Conservation (phyloP, 2,329 filamentous ascomycete genomes). For the Achaetomium macrosporum region DNA sequence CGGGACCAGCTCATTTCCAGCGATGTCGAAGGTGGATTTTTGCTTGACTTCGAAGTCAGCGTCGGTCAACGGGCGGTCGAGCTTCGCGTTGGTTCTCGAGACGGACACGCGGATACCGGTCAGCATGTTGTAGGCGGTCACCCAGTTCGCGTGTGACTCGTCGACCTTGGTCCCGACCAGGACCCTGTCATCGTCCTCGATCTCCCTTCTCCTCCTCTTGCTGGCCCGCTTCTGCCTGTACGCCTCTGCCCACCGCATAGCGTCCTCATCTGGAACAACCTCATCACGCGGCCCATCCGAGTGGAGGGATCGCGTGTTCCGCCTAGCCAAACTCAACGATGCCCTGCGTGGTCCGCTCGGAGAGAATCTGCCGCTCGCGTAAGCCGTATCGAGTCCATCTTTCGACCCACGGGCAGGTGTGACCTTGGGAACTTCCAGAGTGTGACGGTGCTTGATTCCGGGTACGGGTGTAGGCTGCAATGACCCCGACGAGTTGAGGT, state of each 20-base stretch:
- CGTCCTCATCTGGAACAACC: constrained; percentile 80
- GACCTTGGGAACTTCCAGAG: constrained; percentile 74
- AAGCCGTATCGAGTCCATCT: constrained; percentile 62
- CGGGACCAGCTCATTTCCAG: constrained; percentile 92
- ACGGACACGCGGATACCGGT: constrained; percentile 97
- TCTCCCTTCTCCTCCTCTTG: constrained; percentile 75
- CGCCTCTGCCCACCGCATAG: constrained; percentile 84
- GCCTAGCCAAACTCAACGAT: constrained; percentile 75
- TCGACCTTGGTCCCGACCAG: constrained; percentile 97
- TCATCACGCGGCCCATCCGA: constrained; percentile 83
- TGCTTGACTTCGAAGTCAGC: constrained; percentile 91
- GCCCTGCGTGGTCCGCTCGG: constrained; percentile 64
- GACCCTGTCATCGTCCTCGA: constrained; percentile 88
- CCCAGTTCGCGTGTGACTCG: constrained; percentile 94
- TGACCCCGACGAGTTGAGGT: constrained; percentile 42
- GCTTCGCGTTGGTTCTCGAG: constrained; percentile 91
- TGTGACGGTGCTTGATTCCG: constrained; percentile 74
- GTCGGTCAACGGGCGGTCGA: constrained; percentile 83
- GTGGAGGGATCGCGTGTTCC: constrained; percentile 77
- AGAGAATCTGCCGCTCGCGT: constrained; percentile 76
- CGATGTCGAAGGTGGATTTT: constrained; percentile 98
- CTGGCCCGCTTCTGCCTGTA: constrained; percentile 88
- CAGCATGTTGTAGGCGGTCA: constrained; percentile 98
- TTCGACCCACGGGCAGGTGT: constrained; percentile 62
- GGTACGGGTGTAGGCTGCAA: constrained; percentile 46